Evolutionary conservation across 1,284 basidiomycete species (phyloP), one percentile per base, ranked within the genome.

Genomic region (Laetiporus sulphureus): DNA sequence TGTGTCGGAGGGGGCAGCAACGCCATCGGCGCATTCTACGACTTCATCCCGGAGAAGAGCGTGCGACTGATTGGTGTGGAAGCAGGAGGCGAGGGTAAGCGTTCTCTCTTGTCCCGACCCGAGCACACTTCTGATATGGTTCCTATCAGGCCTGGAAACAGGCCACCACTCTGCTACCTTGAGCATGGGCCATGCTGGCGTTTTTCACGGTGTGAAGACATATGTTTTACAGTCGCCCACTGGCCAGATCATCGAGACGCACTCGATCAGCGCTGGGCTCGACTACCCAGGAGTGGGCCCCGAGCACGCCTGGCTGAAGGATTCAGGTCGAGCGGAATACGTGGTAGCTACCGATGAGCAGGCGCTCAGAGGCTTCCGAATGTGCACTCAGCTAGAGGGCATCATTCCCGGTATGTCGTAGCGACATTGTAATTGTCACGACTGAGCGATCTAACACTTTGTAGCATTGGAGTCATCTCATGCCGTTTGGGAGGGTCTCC

Each of bases 1-100:
- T 99, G 95, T 62, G 95, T 99, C 32, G 96, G 95, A 32, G 95
- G 96, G 44, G 96, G 96, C 3, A 91, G 86, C 58, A 99, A 99
- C 62, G 91, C 96, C 13, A 99, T 99, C 48, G 96, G 96, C 23
- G 84, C 92, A 2, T 97, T 97, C 75, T 90, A 89, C 64, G 88
- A 96, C 53, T 97, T 97, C 65, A 92, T 97, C 60, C 68, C 72
- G 4, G 90, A 97, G 59, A 82, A 88, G 63, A 70, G 63, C 41
- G 91, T 97, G 12, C 74, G 83, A 29, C 68, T 97, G 27, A 67
- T 97, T 29, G 93, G 93, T 53, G 93, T 97, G n/a, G 94, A 96
- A 62, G 96, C 93, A 44, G 89, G 92, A 50, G 88, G 96, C 49
- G 90, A 98, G 69, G 96, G 91, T 83, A 40, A 47, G 64, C 55